Percentiles rank a stretch among this genome's conserved stretches.
Evolutionary conservation across 345 rosid genomes (phyloP).

Genomic region (Hibiscus tridactylites): DNA sequence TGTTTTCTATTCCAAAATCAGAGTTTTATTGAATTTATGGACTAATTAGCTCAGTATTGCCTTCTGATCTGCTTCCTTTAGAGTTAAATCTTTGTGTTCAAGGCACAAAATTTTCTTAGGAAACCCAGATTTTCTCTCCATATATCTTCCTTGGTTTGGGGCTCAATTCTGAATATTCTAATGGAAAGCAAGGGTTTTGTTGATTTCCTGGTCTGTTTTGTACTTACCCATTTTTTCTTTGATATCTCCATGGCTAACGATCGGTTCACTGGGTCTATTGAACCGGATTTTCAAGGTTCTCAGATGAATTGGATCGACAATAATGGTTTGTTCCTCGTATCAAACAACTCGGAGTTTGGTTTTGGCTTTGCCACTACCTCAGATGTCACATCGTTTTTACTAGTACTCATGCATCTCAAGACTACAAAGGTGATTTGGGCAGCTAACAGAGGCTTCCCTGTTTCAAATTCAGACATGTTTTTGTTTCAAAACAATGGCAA

Average conservation of each 20-base stretch:
- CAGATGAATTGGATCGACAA: conserved; percentile 64
- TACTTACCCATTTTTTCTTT: conserved; percentile 17
- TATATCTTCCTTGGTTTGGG: not conserved
- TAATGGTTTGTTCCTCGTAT: conserved; percentile 45
- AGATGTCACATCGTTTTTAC: conserved; percentile 38
- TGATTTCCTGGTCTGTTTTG: conserved; percentile 17
- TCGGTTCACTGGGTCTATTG: conserved; percentile 23
- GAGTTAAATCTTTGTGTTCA: not conserved
- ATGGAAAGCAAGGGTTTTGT: conserved; percentile 28
- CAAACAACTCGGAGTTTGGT: conserved; percentile 48
- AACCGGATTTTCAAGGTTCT: conserved; percentile 46
- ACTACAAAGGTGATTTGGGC: conserved; percentile 51
- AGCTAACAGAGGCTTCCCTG: conserved; percentile 61
- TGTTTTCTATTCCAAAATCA: not conserved
- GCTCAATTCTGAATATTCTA: conserved; percentile 9
- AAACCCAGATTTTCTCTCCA: not conserved
- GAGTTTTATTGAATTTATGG: not conserved
- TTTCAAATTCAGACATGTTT: conserved; percentile 52
- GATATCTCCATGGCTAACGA: conserved; percentile 32
- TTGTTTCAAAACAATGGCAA: conserved; percentile 45
- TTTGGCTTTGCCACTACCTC: conserved; percentile 47
- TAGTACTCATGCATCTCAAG: conserved; percentile 42
- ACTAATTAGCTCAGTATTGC: not conserved
- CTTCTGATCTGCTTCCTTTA: not conserved
- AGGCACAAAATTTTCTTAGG: not conserved